Evolutionary conservation across 176 grass and related monocot genomes (phyloP).

Genomic region (Chloris gayana): DNA sequence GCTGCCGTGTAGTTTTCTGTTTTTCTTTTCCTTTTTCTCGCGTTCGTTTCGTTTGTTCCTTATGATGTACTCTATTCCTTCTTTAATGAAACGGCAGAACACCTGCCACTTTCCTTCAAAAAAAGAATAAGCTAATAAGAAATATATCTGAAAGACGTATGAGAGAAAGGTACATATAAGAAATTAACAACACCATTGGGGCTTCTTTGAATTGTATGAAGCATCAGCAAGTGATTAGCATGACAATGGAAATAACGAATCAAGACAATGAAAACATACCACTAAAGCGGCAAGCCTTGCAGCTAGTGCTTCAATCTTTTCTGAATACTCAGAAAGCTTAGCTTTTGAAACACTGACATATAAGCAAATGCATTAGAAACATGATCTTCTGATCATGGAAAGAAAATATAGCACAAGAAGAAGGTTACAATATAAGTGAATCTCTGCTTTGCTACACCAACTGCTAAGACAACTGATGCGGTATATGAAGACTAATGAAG

Average conservation of each 20-base stretch:
- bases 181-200: background rate
- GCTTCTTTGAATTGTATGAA: background rate
- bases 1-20: too few species aligned
- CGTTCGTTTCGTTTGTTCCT: too few species aligned
- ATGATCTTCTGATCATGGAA: background rate
- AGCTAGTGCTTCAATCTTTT: constrained; percentile 93
- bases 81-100: too few species aligned
- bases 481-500: constrained; percentile 20
- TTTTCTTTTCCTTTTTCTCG: too few species aligned
- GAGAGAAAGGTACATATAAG: constrained; percentile 1
- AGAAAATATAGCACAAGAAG: constrained; percentile 7
- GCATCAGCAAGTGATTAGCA: background rate
- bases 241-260: constrained; percentile 2
- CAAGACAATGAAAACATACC: constrained; percentile 28
- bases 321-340: constrained; percentile 87
- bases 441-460: constrained; percentile 22
- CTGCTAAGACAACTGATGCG: background rate
- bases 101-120: too few species aligned
- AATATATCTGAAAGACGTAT: background rate
- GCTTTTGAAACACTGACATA: constrained; percentile 74
- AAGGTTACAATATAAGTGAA: background rate
- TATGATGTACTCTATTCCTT: too few species aligned
- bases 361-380: constrained; percentile 19
- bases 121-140: constrained; percentile 13
- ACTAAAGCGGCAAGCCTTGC: constrained; percentile 50